Percentiles rank a stretch among this genome's conserved stretches.
These are phyloP conservation scores for Talaromyces piceae DNA, from an alignment of 2,329 filamentous ascomycete genomes.

Conservation along the genomic window DNA sequence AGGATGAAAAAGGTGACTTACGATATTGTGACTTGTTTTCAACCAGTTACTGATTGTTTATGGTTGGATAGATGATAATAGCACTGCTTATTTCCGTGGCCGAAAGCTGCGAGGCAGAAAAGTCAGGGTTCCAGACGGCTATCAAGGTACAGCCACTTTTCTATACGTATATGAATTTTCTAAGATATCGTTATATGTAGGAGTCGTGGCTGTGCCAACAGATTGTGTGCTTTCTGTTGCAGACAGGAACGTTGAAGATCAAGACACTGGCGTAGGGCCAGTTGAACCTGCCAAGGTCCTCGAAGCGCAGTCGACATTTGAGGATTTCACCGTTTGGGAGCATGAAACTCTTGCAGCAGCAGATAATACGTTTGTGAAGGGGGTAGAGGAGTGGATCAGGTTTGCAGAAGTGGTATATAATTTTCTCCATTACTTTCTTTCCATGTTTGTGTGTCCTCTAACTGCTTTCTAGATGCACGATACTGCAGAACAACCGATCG, in stretches of 20 bases:
- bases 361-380: slow-evolving; percentile 64
- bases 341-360: slow-evolving; percentile 62
- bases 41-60: neutral
- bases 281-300: slow-evolving; percentile 50
- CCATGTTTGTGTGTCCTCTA: neutral
- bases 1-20: slow-evolving; percentile 35
- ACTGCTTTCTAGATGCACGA: neutral
- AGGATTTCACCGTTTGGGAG: slow-evolving; percentile 73
- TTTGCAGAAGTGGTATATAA: slow-evolving; percentile 61
- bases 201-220: slow-evolving; percentile 51
- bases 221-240: slow-evolving; percentile 27
- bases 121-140: slow-evolving; percentile 62
- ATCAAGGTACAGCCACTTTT: slow-evolving; percentile 43
- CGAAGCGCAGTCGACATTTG: slow-evolving; percentile 60
- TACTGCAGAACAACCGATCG: neutral
- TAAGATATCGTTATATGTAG: slow-evolving; percentile 24
- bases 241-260: slow-evolving; percentile 27
- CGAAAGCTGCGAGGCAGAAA: slow-evolving; percentile 65
- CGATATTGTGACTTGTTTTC: neutral
- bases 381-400: slow-evolving; percentile 71
- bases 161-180: neutral
- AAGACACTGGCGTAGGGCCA: slow-evolving; percentile 36
- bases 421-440: neutral
- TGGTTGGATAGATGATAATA: slow-evolving; percentile 24
- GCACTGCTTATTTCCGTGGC: slow-evolving; percentile 66